These are phyloP conservation scores for Saccharomycopsis sp. DNA, from an alignment of 805 yeast genomes.

Conservation along the genomic window DNA sequence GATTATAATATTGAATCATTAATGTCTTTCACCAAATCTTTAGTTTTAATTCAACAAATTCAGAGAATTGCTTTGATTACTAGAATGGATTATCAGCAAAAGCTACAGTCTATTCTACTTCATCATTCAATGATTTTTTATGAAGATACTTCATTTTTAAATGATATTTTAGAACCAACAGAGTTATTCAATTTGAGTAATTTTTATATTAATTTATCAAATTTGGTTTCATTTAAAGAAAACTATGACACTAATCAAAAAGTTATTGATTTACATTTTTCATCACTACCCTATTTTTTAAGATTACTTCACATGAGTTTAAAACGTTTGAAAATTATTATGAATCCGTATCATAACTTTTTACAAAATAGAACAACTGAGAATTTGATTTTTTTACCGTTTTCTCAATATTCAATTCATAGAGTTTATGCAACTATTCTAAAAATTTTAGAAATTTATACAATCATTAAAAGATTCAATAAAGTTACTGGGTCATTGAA, in stretches of 20 bases:
- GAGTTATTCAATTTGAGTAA: constrained; percentile 14
- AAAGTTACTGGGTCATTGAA: constrained; percentile 4
- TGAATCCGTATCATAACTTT: constrained; percentile 15
- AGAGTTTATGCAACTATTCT: constrained; percentile 12
- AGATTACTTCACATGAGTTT: constrained; percentile 10
- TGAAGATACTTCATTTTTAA: constrained; percentile 8
- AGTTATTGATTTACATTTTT: constrained; percentile 12
- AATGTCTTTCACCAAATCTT: constrained; percentile 3
- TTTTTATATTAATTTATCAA: constrained; percentile 9
- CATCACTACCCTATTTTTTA: constrained; percentile 11
- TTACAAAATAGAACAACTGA: constrained; percentile 7
- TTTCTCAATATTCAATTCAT: constrained; percentile 14
- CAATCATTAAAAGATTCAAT: constrained; percentile 15
- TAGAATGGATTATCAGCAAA: constrained; percentile 10
- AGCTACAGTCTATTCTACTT: not conserved
- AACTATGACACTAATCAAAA: constrained; percentile 13
- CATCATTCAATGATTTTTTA: constrained; percentile 9
- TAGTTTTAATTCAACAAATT: constrained; percentile 11
- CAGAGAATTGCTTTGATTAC: constrained; percentile 7
- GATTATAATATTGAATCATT: constrained; percentile 1
- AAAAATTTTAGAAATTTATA: constrained; percentile 12
- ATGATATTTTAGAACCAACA: constrained; percentile 14
- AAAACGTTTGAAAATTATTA: constrained; percentile 9
- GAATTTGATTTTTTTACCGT: constrained; percentile 13
- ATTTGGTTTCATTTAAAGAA: constrained; percentile 9